These are phyloP conservation scores for Fusarium guadeloupense DNA, from an alignment of 2,329 filamentous ascomycete genomes.

Conservation along the genomic window DNA sequence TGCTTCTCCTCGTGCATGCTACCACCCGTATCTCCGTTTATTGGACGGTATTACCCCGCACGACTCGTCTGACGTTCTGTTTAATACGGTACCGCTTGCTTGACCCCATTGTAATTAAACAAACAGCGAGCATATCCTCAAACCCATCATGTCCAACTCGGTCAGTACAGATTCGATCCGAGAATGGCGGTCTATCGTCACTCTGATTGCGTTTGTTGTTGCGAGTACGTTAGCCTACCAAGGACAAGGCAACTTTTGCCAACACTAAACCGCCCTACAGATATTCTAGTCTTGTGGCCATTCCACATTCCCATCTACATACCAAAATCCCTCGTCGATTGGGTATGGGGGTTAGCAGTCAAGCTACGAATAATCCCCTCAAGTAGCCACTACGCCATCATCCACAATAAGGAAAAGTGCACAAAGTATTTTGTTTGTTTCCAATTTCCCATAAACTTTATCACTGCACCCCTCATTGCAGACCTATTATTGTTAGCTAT, in stretches of 20 bases:
- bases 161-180: conserved; percentile 56
- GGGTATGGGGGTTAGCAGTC: conserved; percentile 49
- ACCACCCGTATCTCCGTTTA: too few relatives aligned
- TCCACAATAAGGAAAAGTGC: conserved; percentile 36
- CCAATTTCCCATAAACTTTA: conserved; percentile 72
- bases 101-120: too few relatives aligned
- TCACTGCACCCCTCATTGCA: conserved; percentile 75
- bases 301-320: conserved; percentile 71
- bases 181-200: conserved; percentile 75
- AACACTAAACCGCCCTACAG: conserved; percentile 51
- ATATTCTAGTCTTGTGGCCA: conserved; percentile 74
- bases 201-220: conserved; percentile 72
- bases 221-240: conserved; percentile 66
- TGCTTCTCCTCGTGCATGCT: too few relatives aligned
- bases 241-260: background rate
- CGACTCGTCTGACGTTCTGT: conserved; percentile 1
- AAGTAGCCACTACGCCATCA: conserved; percentile 42
- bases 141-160: conserved; percentile 21
- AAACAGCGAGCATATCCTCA: too few relatives aligned
- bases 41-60: too few relatives aligned
- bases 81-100: too few relatives aligned
- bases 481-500: conserved; percentile 78
- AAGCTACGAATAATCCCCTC: conserved; percentile 62
- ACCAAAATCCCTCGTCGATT: conserved; percentile 60
- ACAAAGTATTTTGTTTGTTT: conserved; percentile 58